Percentiles rank a stretch among this genome's conserved stretches.
Conservation (phyloP, 257 asterid genomes). For the Nemophila menziesii region DNA sequence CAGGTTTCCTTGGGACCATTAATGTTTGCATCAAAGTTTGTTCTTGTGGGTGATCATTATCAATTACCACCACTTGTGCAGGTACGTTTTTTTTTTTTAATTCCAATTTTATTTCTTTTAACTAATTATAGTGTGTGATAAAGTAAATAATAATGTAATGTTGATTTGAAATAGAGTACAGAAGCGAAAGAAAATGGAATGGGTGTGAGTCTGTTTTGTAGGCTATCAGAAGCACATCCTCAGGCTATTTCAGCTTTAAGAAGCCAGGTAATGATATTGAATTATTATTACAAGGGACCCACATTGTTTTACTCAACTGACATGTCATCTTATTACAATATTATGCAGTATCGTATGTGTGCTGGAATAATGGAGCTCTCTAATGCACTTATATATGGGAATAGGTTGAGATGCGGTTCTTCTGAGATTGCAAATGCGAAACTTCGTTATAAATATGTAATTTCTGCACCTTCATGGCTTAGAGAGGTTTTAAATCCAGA, state of each 20-base stretch:
- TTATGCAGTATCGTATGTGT: constrained; percentile 98
- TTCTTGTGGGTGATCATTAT: constrained; percentile 97
- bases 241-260: constrained; percentile 92
- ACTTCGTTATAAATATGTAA: constrained; percentile 40
- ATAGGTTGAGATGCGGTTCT: constrained; percentile 84
- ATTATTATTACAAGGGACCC: constrained; percentile 6
- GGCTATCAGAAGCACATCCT: constrained; percentile 97
- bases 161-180: constrained; percentile 45
- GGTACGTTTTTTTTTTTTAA: constrained; percentile 34
- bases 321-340: constrained; percentile 19
- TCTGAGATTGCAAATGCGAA: constrained; percentile 65
- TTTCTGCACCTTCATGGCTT: constrained; percentile 62
- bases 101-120: constrained; percentile 10
- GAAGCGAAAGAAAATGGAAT: constrained; percentile 95
- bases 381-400: constrained; percentile 83
- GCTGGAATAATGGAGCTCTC: constrained; percentile 83
- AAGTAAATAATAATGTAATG: constrained; percentile 15
- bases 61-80: constrained; percentile 98
- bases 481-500: constrained; percentile 65
- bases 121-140: constrained; percentile 13
- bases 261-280: constrained; percentile 60
- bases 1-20: constrained; percentile 94
- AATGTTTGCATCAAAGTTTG: constrained; percentile 78
- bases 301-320: constrained; percentile 7
- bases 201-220: constrained; percentile 77